A percentile compares a stretch with the other conserved stretches of the same genome.
phyloP scores from a whole-genome alignment of 257 asterid genomes.

The Buddleja alternifolia region DNA sequence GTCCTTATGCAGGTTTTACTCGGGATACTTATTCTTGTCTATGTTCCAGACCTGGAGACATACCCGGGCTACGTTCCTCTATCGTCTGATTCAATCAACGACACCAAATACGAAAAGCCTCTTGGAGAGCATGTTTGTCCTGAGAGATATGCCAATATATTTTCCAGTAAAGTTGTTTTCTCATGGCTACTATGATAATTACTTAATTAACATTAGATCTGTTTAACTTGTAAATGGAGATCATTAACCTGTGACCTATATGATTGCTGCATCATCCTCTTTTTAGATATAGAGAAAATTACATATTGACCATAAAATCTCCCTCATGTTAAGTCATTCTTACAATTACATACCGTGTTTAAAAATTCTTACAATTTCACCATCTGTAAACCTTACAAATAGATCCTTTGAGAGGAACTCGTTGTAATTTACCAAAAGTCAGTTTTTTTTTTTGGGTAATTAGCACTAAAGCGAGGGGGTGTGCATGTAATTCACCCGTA shows the following conservation, averaged over 20 bases:
- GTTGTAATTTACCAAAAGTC: no score
- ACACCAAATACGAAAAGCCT: constrained; percentile 44
- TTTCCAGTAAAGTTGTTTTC: constrained; percentile 51
- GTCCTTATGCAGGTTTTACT: constrained; percentile 51
- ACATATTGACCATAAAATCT: no score
- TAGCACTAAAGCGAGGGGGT: no score
- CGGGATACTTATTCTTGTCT: constrained; percentile 61
- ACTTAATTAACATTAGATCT: background rate
- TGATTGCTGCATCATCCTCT: background rate
- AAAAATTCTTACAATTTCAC: no score
- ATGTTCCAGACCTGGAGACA: constrained; percentile 65
- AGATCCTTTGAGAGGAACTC: no score
- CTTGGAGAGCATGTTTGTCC: constrained; percentile 73
- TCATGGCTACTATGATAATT: background rate
- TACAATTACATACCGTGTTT: no score
- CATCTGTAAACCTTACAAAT: no score
- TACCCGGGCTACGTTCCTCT: constrained; percentile 75
- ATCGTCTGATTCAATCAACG: constrained; percentile 42
- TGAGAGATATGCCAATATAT: constrained; percentile 68
- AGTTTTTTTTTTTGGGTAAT: no score
- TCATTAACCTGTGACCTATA: background rate
- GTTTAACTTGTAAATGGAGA: background rate
- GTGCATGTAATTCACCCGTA: background rate
- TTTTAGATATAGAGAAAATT: no score
- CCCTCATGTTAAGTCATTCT: no score